Percentiles rank a stretch among this genome's conserved stretches.
Evolutionary conservation across 192 early-diverging fungal species (phyloP).

Genomic region (Podila minutissima): DNA sequence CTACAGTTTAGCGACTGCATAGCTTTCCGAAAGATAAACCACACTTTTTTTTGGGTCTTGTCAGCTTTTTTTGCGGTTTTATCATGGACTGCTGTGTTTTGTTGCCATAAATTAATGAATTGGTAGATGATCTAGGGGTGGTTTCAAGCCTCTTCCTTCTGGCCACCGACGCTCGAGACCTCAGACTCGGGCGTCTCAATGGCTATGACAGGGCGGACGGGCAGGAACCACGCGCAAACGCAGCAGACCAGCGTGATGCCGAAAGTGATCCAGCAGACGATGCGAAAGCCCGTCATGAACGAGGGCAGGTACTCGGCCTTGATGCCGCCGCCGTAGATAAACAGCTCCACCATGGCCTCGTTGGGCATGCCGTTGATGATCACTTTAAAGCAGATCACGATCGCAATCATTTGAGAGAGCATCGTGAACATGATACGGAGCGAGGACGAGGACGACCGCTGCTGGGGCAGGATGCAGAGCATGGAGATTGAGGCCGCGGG

Average conservation of each 20-base stretch:
- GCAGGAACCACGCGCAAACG: conserved; percentile 8
- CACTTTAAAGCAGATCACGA: conserved; percentile 22
- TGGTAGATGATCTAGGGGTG: background rate
- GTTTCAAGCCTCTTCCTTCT: background rate
- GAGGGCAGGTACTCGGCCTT: conserved; percentile 4
- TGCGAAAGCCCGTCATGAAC: conserved; percentile 15
- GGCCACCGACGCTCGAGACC: background rate
- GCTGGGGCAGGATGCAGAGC: conserved; percentile 16
- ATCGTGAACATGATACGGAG: conserved; percentile 24
- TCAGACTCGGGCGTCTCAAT: background rate
- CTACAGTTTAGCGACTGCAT: too few relatives aligned
- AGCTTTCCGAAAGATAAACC: too few relatives aligned
- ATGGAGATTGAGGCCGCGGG: conserved; percentile 20
- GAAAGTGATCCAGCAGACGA: conserved; percentile 16
- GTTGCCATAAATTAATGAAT: too few relatives aligned
- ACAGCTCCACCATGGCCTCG: conserved; percentile 10
- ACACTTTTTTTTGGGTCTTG: too few relatives aligned
- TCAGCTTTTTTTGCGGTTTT: too few relatives aligned
- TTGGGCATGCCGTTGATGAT: conserved; percentile 18
- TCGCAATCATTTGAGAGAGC: conserved; percentile 22
- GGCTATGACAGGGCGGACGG: conserved; percentile 9
- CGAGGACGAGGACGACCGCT: conserved; percentile 9
- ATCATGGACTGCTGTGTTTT: too few relatives aligned
- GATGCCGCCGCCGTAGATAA: conserved; percentile 16
- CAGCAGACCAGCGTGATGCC: conserved; percentile 16